phyloP scores from a whole-genome alignment of 169 alveolate species.

The Theileria annulata region DNA sequence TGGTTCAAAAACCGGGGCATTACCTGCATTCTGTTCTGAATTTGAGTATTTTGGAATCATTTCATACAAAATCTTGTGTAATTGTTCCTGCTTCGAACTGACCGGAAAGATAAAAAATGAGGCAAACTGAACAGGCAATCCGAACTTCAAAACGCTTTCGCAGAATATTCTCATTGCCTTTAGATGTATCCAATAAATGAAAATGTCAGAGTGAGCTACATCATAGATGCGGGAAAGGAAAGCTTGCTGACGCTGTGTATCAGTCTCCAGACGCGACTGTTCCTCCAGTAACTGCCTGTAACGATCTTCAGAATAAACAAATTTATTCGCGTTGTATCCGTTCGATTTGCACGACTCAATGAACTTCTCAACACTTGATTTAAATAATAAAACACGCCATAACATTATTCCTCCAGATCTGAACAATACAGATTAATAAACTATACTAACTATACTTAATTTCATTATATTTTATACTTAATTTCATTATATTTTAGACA shows the following conservation, averaged over 20 bases:
- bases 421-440: constrained; percentile 45
- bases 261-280: constrained; percentile 80
- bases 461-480: background rate
- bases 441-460: background rate
- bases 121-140: constrained; percentile 87
- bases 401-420: constrained; percentile 51
- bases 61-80: constrained; percentile 33
- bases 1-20: background rate
- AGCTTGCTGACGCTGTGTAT: constrained; percentile 82
- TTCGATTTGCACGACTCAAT: constrained; percentile 72
- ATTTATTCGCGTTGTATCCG: constrained; percentile 76
- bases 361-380: constrained; percentile 73
- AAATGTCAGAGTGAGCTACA: constrained; percentile 87
- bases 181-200: constrained; percentile 83
- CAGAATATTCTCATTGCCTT: constrained; percentile 88
- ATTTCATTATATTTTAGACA: background rate
- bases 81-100: constrained; percentile 43
- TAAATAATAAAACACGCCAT: constrained; percentile 80
- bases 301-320: constrained; percentile 80
- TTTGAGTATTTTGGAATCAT: constrained; percentile 31
- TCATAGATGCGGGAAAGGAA: constrained; percentile 83
- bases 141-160: constrained; percentile 88
- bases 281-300: constrained; percentile 76
- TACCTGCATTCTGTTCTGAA: background rate
- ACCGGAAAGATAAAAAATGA: constrained; percentile 72